These are phyloP conservation scores for Phytophthora lateralis DNA, from an alignment of 352 stramenopile species.

Conservation along the genomic window DNA sequence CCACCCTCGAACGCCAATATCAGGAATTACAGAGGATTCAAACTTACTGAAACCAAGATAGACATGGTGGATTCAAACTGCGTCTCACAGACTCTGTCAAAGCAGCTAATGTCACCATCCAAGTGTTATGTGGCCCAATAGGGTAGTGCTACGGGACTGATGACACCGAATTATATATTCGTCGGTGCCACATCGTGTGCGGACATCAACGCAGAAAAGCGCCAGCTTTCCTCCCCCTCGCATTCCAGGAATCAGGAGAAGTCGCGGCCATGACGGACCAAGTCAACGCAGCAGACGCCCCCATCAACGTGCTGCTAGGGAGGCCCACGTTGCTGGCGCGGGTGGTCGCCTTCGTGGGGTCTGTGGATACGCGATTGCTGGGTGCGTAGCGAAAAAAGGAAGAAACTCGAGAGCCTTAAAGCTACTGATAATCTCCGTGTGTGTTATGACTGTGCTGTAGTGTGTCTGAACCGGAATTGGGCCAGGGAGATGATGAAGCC, in stretches of 20 bases:
- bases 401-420: slow-evolving; percentile 21
- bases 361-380: slow-evolving; percentile 54
- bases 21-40: not conserved
- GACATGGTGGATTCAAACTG: not conserved
- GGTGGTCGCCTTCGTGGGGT: slow-evolving; percentile 68
- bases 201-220: slow-evolving; percentile 29
- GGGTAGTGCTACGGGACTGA: not conserved
- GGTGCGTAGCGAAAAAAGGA: slow-evolving; percentile 37
- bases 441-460: slow-evolving; percentile 33
- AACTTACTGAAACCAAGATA: slow-evolving; percentile 1
- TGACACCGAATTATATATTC: slow-evolving; percentile 1
- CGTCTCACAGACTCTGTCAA: not conserved
- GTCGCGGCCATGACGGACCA: slow-evolving; percentile 32
- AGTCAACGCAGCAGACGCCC: slow-evolving; percentile 23
- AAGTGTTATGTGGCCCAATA: not conserved
- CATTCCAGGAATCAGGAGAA: slow-evolving; percentile 39
- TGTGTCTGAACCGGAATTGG: slow-evolving; percentile 74
- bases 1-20: slow-evolving; percentile 25
- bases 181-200: slow-evolving; percentile 14
- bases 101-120: slow-evolving; percentile 7
- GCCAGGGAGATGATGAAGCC: slow-evolving; percentile 85
- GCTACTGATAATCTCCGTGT: not conserved
- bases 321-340: slow-evolving; percentile 64
- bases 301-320: slow-evolving; percentile 52
- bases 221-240: slow-evolving; percentile 31